A percentile compares a stretch with the other conserved stretches of the same genome.
These are phyloP conservation scores for Nakaseomyces kungkrabaensis DNA, from an alignment of 1,139 yeast species.

Conservation along the genomic window DNA sequence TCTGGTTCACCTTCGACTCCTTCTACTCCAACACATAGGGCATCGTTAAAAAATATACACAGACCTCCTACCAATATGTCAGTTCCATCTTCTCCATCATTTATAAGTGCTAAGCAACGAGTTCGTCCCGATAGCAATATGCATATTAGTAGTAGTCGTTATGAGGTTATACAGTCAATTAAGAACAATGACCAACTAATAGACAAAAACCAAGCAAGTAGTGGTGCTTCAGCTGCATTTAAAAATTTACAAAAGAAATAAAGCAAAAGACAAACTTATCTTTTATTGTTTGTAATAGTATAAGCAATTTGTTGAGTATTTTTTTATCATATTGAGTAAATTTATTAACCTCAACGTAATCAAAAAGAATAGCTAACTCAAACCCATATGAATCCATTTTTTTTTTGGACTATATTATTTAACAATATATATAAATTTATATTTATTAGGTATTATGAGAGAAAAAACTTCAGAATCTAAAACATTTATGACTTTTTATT, in stretches of 20 bases:
- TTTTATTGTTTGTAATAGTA: neutral
- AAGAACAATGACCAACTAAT: slow-evolving; percentile 8
- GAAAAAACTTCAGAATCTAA: too few relatives aligned
- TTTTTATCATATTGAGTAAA: too few relatives aligned
- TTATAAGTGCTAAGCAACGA: neutral
- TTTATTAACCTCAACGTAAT: too few relatives aligned
- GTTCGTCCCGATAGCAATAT: slow-evolving; percentile 16
- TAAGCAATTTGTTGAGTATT: neutral
- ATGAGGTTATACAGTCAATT: slow-evolving; percentile 23
- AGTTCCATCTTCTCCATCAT: neutral
- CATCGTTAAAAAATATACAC: neutral
- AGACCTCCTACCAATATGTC: neutral
- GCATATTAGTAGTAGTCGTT: slow-evolving; percentile 29
- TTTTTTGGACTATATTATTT: too few relatives aligned
- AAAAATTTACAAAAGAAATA: slow-evolving; percentile 19
- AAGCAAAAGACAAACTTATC: neutral
- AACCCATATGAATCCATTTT: too few relatives aligned
- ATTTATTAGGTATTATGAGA: too few relatives aligned
- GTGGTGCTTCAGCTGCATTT: slow-evolving; percentile 30
- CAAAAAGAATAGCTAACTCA: too few relatives aligned
- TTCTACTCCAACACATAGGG: neutral
- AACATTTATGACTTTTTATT: too few relatives aligned
- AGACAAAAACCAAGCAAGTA: slow-evolving; percentile 21
- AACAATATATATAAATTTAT: too few relatives aligned
- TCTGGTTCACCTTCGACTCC: neutral